Conservation (phyloP, 768 basidiomycete species). For the Suillus tomentosus region DNA sequence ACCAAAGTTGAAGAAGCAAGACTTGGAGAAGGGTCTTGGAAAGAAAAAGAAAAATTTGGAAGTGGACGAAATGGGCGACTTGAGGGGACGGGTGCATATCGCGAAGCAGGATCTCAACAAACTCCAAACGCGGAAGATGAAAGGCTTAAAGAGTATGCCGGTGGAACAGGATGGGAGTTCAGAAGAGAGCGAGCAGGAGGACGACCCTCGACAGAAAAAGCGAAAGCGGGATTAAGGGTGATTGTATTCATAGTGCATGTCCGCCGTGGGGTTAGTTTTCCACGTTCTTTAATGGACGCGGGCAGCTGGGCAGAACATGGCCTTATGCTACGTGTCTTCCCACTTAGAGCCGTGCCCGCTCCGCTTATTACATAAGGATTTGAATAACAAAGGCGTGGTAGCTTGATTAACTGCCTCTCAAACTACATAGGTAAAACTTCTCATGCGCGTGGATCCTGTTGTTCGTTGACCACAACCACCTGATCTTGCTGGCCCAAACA, state of each 20-base stretch:
- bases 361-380: slow-evolving; percentile 29
- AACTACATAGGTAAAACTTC: slow-evolving; percentile 21
- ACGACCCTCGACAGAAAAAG: slow-evolving; percentile 18
- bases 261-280: background rate
- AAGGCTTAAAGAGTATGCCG: slow-evolving; percentile 67
- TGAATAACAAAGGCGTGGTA: slow-evolving; percentile 9
- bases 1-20: slow-evolving; percentile 87
- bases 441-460: slow-evolving; percentile 13
- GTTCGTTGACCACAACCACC: slow-evolving; percentile 14
- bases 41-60: slow-evolving; percentile 94
- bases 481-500: slow-evolving; percentile 2
- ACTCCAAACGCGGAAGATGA: slow-evolving; percentile 95
- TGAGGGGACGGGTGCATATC: slow-evolving; percentile 88
- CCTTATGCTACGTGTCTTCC: slow-evolving; percentile 12
- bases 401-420: background rate
- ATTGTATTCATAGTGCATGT: slow-evolving; percentile 13
- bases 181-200: slow-evolving; percentile 9
- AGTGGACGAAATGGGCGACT: slow-evolving; percentile 97
- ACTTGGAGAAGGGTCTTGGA: slow-evolving; percentile 84
- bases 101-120: slow-evolving; percentile 84
- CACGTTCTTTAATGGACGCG: background rate
- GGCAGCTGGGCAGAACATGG: background rate
- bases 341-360: slow-evolving; percentile 9
- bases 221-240: slow-evolving; percentile 16
- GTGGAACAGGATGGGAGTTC: slow-evolving; percentile 22